Conservation (phyloP, 2,329 filamentous ascomycete genomes). For the Claviceps purpurea region DNA sequence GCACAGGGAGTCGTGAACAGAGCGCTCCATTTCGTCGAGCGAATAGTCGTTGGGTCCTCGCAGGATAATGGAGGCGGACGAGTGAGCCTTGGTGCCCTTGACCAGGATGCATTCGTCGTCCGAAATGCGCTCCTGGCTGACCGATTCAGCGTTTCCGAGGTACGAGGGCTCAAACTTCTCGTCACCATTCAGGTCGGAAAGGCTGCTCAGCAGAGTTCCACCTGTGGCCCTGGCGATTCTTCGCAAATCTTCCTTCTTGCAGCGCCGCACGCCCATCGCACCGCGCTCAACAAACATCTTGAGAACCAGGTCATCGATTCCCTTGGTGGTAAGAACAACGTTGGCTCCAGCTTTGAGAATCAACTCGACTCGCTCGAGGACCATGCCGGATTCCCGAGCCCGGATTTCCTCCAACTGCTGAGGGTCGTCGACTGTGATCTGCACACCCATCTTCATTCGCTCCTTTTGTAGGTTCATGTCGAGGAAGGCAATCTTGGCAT, state of each 20-base stretch:
- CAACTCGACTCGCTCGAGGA: slow-evolving; percentile 90
- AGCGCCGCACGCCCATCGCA: slow-evolving; percentile 88
- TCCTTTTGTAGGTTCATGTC: slow-evolving; percentile 99
- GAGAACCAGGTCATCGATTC: slow-evolving; percentile 89
- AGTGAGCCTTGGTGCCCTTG: slow-evolving; percentile 89
- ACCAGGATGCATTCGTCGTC: slow-evolving; percentile 97
- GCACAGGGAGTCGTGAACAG: slow-evolving; percentile 89
- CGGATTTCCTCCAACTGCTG: slow-evolving; percentile 96
- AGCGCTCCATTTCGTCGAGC: slow-evolving; percentile 98
- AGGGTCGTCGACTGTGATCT: slow-evolving; percentile 95
- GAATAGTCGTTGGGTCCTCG: slow-evolving; percentile 93
- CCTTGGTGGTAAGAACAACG: slow-evolving; percentile 92
- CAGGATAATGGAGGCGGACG: slow-evolving; percentile 89
- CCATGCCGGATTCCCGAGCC: slow-evolving; percentile 80
- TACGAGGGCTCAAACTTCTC: slow-evolving; percentile 89
- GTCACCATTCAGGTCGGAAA: slow-evolving; percentile 94
- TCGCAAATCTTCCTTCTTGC: slow-evolving; percentile 96
- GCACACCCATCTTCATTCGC: slow-evolving; percentile 96
- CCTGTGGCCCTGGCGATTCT: slow-evolving; percentile 94
- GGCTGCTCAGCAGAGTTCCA: slow-evolving; percentile 79
- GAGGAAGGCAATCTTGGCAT: slow-evolving; percentile 91
- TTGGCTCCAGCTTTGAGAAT: slow-evolving; percentile 96
- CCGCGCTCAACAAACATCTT: slow-evolving; percentile 92
- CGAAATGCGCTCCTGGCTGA: slow-evolving; percentile 95
- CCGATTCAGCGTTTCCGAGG: slow-evolving; percentile 85